Conservation (phyloP, 257 asterid genomes). For the Primulina eburnea region DNA sequence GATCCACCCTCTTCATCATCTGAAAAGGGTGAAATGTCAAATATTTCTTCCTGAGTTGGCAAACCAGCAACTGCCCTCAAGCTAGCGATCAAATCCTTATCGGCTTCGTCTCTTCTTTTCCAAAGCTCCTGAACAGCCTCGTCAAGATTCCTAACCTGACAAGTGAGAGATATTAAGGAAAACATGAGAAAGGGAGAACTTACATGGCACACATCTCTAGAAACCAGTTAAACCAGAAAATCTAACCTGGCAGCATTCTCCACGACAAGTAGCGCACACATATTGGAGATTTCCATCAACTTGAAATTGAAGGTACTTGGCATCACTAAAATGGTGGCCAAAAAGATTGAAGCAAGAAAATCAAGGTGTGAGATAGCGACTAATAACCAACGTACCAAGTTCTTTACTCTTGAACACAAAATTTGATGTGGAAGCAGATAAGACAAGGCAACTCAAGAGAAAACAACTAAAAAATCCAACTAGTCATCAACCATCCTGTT, state of each 20-base stretch:
- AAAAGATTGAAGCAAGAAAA: slow-evolving; percentile 19
- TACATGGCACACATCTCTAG: slow-evolving; percentile 15
- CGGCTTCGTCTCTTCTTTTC: slow-evolving; percentile 91
- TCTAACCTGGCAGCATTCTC: slow-evolving; percentile 79
- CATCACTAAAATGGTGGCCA: slow-evolving; percentile 53
- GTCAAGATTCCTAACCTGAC: slow-evolving; percentile 70
- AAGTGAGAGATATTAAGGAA: slow-evolving; percentile 13
- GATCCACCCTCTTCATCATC: slow-evolving; percentile 86
- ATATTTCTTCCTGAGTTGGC: slow-evolving; percentile 92
- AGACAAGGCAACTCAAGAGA: slow-evolving; percentile 2
- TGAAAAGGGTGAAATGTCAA: slow-evolving; percentile 75
- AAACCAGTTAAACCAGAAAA: slow-evolving; percentile 20
- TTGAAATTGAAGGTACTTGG: slow-evolving; percentile 85
- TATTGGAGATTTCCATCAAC: slow-evolving; percentile 89
- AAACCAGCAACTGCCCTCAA: slow-evolving; percentile 93
- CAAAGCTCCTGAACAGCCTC: slow-evolving; percentile 97
- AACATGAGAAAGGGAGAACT: slow-evolving; percentile 9
- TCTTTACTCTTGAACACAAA: neutral
- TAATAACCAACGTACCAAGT: neutral
- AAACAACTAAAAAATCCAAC: neutral
- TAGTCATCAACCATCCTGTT: neutral
- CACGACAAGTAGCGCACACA: slow-evolving; percentile 86
- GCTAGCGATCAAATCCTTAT: slow-evolving; percentile 71
- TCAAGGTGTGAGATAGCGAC: slow-evolving; percentile 1
- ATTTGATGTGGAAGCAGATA: slow-evolving; percentile 1